Conservation (phyloP, 1,139 yeast species). For the Debaryomyces subglobosus region DNA sequence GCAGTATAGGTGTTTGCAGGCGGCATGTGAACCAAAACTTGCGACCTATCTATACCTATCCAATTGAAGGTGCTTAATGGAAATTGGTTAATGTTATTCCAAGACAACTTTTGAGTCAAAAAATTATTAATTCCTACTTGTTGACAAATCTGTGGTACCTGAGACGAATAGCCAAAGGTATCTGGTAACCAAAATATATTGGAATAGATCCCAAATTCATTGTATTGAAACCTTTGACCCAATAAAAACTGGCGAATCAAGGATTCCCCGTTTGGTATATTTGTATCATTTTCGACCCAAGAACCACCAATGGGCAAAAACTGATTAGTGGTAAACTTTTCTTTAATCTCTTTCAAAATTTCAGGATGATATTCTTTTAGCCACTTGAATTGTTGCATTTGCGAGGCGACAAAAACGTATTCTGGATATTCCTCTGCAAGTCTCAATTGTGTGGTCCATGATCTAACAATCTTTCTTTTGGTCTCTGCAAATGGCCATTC, state of each 20-base stretch:
- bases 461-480: constrained; percentile 84
- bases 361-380: constrained; percentile 83
- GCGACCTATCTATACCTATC: constrained; percentile 93
- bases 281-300: constrained; percentile 98
- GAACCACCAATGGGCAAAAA: constrained; percentile 94
- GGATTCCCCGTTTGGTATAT: constrained; percentile 91
- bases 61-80: constrained; percentile 92
- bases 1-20: constrained; percentile 97
- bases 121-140: constrained; percentile 81
- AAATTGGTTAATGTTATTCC: constrained; percentile 92
- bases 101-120: constrained; percentile 89
- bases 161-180: constrained; percentile 95
- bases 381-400: constrained; percentile 96
- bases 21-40: constrained; percentile 95
- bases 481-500: constrained; percentile 98
- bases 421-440: constrained; percentile 89
- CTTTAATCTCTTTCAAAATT: constrained; percentile 61
- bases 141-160: constrained; percentile 90
- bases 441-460: constrained; percentile 93
- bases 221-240: constrained; percentile 83
- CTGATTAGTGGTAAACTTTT: constrained; percentile 70
- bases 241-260: constrained; percentile 83
- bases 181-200: constrained; percentile 93
- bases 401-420: constrained; percentile 91
- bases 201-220: constrained; percentile 76